phyloP scores from a whole-genome alignment of 2,329 filamentous ascomycete species.

The Cytospora leucostoma region DNA sequence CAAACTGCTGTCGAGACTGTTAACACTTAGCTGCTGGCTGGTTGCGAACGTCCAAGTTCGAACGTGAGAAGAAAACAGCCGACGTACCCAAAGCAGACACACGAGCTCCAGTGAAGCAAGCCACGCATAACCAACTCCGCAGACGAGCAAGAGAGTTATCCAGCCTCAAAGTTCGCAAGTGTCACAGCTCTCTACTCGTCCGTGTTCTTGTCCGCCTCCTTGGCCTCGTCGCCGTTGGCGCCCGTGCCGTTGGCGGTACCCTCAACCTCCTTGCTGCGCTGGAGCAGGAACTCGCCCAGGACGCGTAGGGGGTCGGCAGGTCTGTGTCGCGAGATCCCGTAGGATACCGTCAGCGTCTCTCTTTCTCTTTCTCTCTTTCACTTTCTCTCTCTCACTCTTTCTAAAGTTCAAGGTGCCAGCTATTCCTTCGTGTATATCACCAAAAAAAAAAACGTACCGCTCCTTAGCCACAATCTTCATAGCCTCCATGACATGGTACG shows the following conservation, averaged over 20 bases:
- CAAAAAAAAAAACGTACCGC: slow-evolving; percentile 62
- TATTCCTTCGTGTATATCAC: not conserved
- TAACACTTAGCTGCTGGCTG: not conserved
- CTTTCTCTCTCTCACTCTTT: too few species aligned
- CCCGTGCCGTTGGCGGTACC: slow-evolving; percentile 17
- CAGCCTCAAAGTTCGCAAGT: not conserved
- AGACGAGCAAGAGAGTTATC: not conserved
- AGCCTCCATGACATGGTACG: slow-evolving; percentile 67
- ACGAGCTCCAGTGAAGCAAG: not conserved
- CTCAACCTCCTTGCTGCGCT: slow-evolving; percentile 68
- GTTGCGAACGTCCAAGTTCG: too few species aligned
- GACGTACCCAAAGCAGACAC: not conserved
- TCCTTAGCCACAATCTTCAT: slow-evolving; percentile 74
- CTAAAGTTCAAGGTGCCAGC: too few species aligned
- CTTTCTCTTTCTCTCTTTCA: too few species aligned
- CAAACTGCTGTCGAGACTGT: not conserved
- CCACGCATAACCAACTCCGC: not conserved
- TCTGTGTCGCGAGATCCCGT: slow-evolving; percentile 40
- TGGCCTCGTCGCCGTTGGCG: not conserved
- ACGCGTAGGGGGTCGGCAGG: slow-evolving; percentile 69
- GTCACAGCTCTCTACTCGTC: not conserved
- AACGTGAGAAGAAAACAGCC: not conserved
- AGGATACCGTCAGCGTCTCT: not conserved
- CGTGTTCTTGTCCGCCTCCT: slow-evolving; percentile 19
- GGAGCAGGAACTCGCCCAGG: slow-evolving; percentile 70